These are phyloP conservation scores for Tremella mesenterica DNA, from an alignment of 768 basidiomycete species.

Conservation along the genomic window DNA sequence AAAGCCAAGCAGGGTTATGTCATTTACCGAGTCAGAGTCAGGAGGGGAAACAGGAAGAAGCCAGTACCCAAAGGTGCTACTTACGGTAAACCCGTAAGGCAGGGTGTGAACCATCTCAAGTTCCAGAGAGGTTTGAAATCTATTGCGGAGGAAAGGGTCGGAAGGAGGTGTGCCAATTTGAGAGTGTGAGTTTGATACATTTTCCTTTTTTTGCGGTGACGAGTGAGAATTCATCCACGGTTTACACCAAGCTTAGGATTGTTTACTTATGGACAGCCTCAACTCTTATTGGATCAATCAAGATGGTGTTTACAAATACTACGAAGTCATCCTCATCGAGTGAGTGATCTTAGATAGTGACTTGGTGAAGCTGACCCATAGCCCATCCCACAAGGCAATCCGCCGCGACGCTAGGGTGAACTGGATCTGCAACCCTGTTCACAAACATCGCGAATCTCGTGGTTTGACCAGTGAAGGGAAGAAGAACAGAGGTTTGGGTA, in stretches of 20 bases:
- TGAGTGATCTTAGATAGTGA: conserved; percentile 46
- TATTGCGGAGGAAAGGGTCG: conserved; percentile 96
- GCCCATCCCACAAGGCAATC: conserved; percentile 53
- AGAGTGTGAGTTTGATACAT: conserved; percentile 53
- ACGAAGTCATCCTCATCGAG: conserved; percentile 98
- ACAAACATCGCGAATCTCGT: conserved; percentile 96
- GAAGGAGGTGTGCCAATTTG: conserved; percentile 88
- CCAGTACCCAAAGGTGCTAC: conserved; percentile 98
- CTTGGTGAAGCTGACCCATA: conserved; percentile 5
- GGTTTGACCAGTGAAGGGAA: conserved; percentile 96
- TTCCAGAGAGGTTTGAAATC: conserved; percentile 87
- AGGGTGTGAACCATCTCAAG: conserved; percentile 97
- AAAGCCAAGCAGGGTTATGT: conserved; percentile 99
- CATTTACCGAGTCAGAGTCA: conserved; percentile 92
- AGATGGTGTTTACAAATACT: conserved; percentile 98
- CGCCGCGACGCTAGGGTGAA: conserved; percentile 94
- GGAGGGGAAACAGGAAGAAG: conserved; percentile 98
- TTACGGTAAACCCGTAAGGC: conserved; percentile 96
- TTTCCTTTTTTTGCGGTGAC: not conserved
- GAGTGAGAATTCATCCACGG: not conserved
- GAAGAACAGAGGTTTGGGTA: conserved; percentile 96
- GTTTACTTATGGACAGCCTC: conserved; percentile 24
- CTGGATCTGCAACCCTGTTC: conserved; percentile 97
- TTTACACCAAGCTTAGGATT: not conserved
- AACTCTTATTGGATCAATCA: conserved; percentile 97